Evolutionary conservation across 1,139 yeast genomes (phyloP), one percentile per base, ranked within the genome.

Genomic region (Candida sojae): DNA sequence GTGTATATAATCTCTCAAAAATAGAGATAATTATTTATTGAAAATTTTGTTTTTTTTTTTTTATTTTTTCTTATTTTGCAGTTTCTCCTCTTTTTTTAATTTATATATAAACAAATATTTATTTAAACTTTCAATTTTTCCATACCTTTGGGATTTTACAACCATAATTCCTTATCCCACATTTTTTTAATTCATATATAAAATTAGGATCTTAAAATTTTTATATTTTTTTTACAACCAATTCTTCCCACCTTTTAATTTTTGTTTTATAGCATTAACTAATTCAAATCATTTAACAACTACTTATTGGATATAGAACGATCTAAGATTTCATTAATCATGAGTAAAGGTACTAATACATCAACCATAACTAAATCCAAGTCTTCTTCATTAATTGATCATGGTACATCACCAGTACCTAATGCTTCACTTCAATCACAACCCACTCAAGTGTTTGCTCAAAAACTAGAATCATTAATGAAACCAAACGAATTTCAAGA

Each of bases 401-500:
- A 26, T 3, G 8, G 17, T 5, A n/a, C 13, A 11, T 5, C 39
- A n/a, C 10, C 39, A 3, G 9, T 12, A 8, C 17, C 30, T 7
- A 6, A n/a, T 13, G n/a, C 9, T 25, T 36, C 31, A n/a, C 39
- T 33, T 17, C 39, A 34, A 10, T 28, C 33, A 10, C 38, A 26
- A 13, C 26, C 23, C 35, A 26, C 9, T 26, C 39, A 34, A 28
- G 23, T 34, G 21, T 29, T 42, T 28, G 36, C 41, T 17, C 41
- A 42, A 38, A 42, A 40, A 21, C 33, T 41, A 30, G 32, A 41
- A 32, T 39, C 41, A 28, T 39, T 44, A 25, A 38, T 38, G 32
- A 28, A 42, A 13, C 39, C 31, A 34, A 42, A 34, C 6, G 48
- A 45, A 25, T 39, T 38, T 21, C 54, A 52, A 44, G 53, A 51